Evolutionary conservation across 2,329 filamentous ascomycete genomes (phyloP).

Genomic region (Colletotrichum higginsianum): DNA sequence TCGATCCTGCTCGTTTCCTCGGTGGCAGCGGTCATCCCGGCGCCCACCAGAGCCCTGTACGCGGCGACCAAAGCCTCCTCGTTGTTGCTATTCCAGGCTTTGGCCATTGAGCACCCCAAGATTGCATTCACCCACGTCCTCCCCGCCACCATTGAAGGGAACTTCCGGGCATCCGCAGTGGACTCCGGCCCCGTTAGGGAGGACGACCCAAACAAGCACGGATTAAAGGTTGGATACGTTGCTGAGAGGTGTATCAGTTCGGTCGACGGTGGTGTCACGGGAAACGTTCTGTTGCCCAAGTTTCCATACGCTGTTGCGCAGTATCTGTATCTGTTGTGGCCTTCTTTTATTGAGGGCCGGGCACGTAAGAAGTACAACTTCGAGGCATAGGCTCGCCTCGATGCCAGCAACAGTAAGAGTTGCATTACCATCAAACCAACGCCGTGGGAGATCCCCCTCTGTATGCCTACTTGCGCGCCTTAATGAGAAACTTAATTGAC

Average conservation of each 20-base stretch:
- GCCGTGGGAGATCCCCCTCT: too few relatives aligned
- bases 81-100: constrained; percentile 20
- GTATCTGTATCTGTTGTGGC: constrained; percentile 27
- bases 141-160: constrained; percentile 35
- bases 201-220: constrained; percentile 31
- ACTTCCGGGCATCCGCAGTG: constrained; percentile 33
- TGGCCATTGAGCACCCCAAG: constrained; percentile 33
- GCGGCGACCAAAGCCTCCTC: constrained; percentile 34
- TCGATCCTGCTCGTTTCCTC: constrained; percentile 31
- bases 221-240: constrained; percentile 25
- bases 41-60: constrained; percentile 31
- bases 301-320: constrained; percentile 29
- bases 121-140: constrained; percentile 32
- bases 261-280: constrained; percentile 12
- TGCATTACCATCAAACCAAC: too few relatives aligned
- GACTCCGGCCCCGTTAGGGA: constrained; percentile 30
- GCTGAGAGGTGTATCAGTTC: constrained; percentile 19
- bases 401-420: too few relatives aligned
- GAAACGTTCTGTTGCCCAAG: constrained; percentile 27
- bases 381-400: too few relatives aligned
- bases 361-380: constrained; percentile 37
- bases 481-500: too few relatives aligned
- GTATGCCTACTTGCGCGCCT: too few relatives aligned
- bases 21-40: constrained; percentile 31
- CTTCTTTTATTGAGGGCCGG: constrained; percentile 29